These are phyloP conservation scores for Chrysoporthe austroafricana DNA, from an alignment of 2,329 filamentous ascomycete species.

Conservation along the genomic window DNA sequence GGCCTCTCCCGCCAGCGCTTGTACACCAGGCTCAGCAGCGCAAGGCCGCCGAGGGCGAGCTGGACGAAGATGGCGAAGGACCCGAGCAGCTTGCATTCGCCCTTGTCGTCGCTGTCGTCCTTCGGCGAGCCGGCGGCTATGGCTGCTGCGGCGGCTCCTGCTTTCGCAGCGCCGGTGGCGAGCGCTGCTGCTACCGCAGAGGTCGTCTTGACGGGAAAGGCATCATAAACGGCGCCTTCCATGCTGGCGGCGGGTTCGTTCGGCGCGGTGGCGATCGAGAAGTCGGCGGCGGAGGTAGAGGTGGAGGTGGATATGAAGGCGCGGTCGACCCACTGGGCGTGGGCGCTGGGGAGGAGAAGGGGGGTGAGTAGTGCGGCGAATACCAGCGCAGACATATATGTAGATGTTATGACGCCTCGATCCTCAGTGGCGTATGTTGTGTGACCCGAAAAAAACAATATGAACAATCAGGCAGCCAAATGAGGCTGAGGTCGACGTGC, in stretches of 20 bases:
- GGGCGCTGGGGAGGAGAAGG: conserved; percentile 7
- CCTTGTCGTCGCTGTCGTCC: conserved; percentile 53
- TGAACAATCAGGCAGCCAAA: not conserved
- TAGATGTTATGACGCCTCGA: not conserved
- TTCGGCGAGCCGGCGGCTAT: conserved; percentile 23
- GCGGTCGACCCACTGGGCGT: conserved; percentile 13
- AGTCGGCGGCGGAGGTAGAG: conserved; percentile 14
- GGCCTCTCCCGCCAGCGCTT: conserved; percentile 93
- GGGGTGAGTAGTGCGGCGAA: conserved; percentile 13
- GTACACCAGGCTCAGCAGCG: conserved; percentile 83
- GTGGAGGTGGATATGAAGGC: conserved; percentile 13
- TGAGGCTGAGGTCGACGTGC: not conserved
- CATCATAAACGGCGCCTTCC: conserved; percentile 16
- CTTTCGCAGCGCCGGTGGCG: conserved; percentile 11
- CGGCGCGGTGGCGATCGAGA: conserved; percentile 25
- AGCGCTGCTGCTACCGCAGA: conserved; percentile 15
- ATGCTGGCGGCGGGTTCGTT: conserved; percentile 15
- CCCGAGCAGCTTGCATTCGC: conserved; percentile 86
- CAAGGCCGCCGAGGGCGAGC: conserved; percentile 79
- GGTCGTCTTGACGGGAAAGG: conserved; percentile 9
- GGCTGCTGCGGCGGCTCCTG: conserved; percentile 12
- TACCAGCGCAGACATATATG: conserved; percentile 19
- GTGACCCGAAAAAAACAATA: not conserved
- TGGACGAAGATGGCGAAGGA: conserved; percentile 92
- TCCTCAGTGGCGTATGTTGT: not conserved